These are phyloP conservation scores for sunflower (Helianthus annuus) DNA, from an alignment of 129 eudicot species.

Conservation along the genomic window DNA sequence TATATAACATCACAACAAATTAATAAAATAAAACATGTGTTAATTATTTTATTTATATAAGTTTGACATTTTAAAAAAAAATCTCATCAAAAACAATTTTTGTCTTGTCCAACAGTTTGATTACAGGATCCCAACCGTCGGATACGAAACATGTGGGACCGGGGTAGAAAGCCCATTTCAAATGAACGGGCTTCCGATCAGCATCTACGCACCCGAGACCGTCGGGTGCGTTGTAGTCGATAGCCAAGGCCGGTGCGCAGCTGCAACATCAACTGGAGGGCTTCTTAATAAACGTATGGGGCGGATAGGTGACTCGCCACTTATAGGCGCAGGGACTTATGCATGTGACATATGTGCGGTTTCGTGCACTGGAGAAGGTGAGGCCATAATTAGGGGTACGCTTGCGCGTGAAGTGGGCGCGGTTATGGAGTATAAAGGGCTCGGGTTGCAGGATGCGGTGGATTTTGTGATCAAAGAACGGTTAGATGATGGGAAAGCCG, in stretches of 20 bases:
- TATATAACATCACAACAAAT: background rate
- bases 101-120: slow-evolving; percentile 58
- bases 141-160: slow-evolving; percentile 57
- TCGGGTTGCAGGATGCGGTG: slow-evolving; percentile 83
- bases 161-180: slow-evolving; percentile 48
- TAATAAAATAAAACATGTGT: too few relatives aligned
- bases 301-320: slow-evolving; percentile 88
- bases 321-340: slow-evolving; percentile 90
- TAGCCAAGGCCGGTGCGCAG: slow-evolving; percentile 78
- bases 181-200: slow-evolving; percentile 86
- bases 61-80: background rate
- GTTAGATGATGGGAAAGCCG: slow-evolving; percentile 82
- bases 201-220: slow-evolving; percentile 81
- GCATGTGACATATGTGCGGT: slow-evolving; percentile 82
- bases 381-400: slow-evolving; percentile 89
- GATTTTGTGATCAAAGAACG: slow-evolving; percentile 78
- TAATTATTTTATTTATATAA: background rate
- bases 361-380: slow-evolving; percentile 96
- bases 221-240: slow-evolving; percentile 98
- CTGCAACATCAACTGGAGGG: slow-evolving; percentile 97
- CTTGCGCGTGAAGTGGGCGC: slow-evolving; percentile 97
- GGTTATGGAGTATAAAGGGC: slow-evolving; percentile 91
- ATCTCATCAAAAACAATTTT: background rate
- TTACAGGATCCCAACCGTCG: slow-evolving; percentile 57
- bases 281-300: slow-evolving; percentile 86